phyloP scores from a whole-genome alignment of 2,329 filamentous ascomycete species.

The Dothideomycetes sp. region DNA sequence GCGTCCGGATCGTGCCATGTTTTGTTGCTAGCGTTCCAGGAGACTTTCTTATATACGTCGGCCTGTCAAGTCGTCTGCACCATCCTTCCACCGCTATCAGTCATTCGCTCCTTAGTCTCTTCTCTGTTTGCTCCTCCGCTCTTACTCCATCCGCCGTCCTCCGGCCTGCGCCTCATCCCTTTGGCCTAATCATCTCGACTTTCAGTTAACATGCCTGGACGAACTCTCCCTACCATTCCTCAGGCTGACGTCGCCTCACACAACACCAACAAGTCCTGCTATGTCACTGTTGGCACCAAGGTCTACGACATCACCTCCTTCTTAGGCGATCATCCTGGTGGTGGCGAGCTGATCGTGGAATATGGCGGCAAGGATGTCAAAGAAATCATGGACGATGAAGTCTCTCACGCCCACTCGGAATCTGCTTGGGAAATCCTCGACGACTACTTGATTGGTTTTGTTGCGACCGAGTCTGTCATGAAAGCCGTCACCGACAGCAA shows the following conservation, averaged over 20 bases:
- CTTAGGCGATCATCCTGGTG: conserved; percentile 81
- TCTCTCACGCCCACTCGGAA: conserved; percentile 80
- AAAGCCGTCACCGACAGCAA: conserved; percentile 41
- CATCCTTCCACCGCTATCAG: neutral
- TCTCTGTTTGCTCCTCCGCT: conserved; percentile 1
- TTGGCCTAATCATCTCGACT: neutral
- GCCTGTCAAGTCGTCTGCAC: neutral
- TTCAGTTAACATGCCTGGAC: conserved; percentile 56
- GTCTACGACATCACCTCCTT: conserved; percentile 96
- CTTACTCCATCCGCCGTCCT: too few species aligned
- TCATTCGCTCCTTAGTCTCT: neutral
- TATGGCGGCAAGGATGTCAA: conserved; percentile 82
- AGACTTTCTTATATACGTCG: neutral
- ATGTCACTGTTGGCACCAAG: conserved; percentile 79
- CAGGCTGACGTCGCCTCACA: conserved; percentile 72
- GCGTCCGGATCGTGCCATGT: too few species aligned
- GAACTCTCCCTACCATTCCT: conserved; percentile 74
- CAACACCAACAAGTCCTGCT: conserved; percentile 75
- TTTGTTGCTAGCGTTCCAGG: too few species aligned
- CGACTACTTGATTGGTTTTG: conserved; percentile 74
- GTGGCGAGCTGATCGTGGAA: conserved; percentile 76
- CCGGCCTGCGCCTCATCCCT: neutral
- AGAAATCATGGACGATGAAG: conserved; percentile 70
- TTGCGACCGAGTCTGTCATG: conserved; percentile 52
- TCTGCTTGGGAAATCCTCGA: conserved; percentile 93